Conservation (phyloP, 2,329 filamentous ascomycete species). For the Neoscytalidium dimidiatum region DNA sequence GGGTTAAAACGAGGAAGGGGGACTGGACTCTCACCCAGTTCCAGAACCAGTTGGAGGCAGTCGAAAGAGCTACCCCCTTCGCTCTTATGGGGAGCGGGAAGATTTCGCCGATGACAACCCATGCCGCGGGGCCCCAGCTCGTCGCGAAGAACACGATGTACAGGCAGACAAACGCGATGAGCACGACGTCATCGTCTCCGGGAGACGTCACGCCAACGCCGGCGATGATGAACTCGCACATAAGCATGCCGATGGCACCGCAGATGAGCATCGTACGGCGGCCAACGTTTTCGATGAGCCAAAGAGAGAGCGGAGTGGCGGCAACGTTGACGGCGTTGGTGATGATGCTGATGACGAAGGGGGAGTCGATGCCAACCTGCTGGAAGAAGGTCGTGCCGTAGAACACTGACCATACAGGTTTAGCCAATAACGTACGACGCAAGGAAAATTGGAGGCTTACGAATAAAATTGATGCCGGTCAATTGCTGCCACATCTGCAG, state of each 20-base stretch:
- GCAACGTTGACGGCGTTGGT: constrained; percentile 85
- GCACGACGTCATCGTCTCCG: constrained; percentile 29
- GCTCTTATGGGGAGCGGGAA: constrained; percentile 87
- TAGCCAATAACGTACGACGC: too few relatives aligned
- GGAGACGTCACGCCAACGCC: constrained; percentile 53
- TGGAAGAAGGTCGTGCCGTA: constrained; percentile 77
- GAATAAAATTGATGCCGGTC: constrained; percentile 89
- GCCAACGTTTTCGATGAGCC: constrained; percentile 77
- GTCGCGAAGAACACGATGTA: constrained; percentile 92
- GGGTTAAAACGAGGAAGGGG: too few relatives aligned
- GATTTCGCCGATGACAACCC: constrained; percentile 80
- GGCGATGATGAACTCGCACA: constrained; percentile 85
- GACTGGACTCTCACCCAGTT: constrained; percentile 48
- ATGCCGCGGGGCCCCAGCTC: constrained; percentile 78
- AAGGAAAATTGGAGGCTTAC: neutral
- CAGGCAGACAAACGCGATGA: constrained; percentile 83
- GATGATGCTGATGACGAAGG: constrained; percentile 81
- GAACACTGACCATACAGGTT: too few relatives aligned
- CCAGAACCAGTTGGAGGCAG: constrained; percentile 91
- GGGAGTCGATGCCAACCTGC: constrained; percentile 68
- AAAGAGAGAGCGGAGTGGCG: constrained; percentile 87
- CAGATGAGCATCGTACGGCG: constrained; percentile 77
- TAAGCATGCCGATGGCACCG: constrained; percentile 78
- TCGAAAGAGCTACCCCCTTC: constrained; percentile 82
- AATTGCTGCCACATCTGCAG: constrained; percentile 57